A percentile compares a stretch with the other conserved stretches of the same genome.
phyloP scores from a whole-genome alignment of 2,329 filamentous ascomycete genomes.

The Amauroascus niger region DNA sequence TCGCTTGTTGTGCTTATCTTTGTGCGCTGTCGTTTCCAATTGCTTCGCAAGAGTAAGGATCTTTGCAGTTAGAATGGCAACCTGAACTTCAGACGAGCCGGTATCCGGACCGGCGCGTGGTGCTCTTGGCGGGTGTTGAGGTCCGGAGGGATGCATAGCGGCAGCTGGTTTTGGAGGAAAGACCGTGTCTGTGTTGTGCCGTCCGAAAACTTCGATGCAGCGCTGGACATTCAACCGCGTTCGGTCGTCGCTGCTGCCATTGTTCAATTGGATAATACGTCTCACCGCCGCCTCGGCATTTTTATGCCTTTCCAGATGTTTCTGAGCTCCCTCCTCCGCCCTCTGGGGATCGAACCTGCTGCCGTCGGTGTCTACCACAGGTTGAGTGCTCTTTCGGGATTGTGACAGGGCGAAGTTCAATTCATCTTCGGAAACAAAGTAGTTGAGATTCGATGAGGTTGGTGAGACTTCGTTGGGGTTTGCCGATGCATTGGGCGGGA shows the following conservation, averaged over 20 bases:
- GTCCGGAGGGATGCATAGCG: constrained; percentile 36
- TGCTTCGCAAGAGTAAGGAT: constrained; percentile 71
- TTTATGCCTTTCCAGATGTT: constrained; percentile 49
- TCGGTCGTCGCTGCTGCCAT: constrained; percentile 67
- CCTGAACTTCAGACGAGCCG: constrained; percentile 93
- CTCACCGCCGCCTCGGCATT: constrained; percentile 65
- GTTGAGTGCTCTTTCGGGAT: constrained; percentile 54
- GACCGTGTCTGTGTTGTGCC: constrained; percentile 70
- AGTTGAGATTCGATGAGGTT: constrained; percentile 52
- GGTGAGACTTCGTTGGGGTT: constrained; percentile 5
- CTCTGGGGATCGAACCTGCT: constrained; percentile 31
- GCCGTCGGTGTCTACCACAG: constrained; percentile 26
- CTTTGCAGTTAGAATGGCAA: constrained; percentile 88
- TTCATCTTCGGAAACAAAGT: constrained; percentile 60
- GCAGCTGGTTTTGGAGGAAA: constrained; percentile 52
- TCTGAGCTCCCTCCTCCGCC: constrained; percentile 30
- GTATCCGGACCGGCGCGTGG: constrained; percentile 82
- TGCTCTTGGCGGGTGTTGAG: constrained; percentile 24
- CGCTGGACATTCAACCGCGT: constrained; percentile 73
- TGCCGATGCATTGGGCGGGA: constrained; percentile 16
- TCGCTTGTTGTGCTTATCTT: constrained; percentile 89
- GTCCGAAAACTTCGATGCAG: constrained; percentile 78
- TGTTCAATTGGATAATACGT: constrained; percentile 67
- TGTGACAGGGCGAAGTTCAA: constrained; percentile 56
- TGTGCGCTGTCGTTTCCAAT: constrained; percentile 60